Evolutionary conservation across 1,284 basidiomycete species (phyloP), one percentile per base, ranked within the genome.

Genomic region (Ganoderma lucidum): DNA sequence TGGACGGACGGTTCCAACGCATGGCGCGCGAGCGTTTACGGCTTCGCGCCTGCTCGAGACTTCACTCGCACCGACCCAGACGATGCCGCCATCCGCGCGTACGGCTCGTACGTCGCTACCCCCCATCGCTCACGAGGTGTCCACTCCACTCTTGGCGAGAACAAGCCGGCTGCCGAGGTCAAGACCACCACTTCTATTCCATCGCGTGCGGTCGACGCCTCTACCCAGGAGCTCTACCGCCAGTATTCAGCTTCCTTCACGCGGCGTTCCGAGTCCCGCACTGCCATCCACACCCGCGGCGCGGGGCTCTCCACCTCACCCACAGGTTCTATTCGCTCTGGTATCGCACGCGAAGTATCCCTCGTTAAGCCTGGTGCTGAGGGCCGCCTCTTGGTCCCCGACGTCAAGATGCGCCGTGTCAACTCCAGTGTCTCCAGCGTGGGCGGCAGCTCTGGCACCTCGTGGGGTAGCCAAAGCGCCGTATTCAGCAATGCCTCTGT

Each of bases 1-100:
- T 92, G 91, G 91, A 91, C 86, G 2, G 91, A 92, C 71, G 87
- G 90, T 60, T 85, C 83, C 28, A 82, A 88, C 66, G 87, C 86
- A 0, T 92, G 91, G 91, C 86, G 90, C 30, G 81, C 87, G 0
- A 82, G 82, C 10, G 84, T 90, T 3, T 92, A 92, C 78, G 79
- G 78, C 8, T 80, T 84, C 65, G 76, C 83, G 6, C 76, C 80
- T 2, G 81, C 81, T 5, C 75, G 67, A n/a, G 77, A 80, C 53
- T 71, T 76, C 62, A 72, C 76, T 39, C 67, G 72, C 41, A 71
- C 71, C 15, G 74, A 75, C 63, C 72, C 76, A 12, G 72, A 76
- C 44, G 78, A 78, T 28, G 72, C 74, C n/a, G 71, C 74, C 17
- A 69, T 70, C 15, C 75, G 75, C 68, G 78, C 83, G 0, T 85